Evolutionary conservation across 495 filamentous ascomycete species (phyloP).

Genomic region (Aspergillus egyptiacus): DNA sequence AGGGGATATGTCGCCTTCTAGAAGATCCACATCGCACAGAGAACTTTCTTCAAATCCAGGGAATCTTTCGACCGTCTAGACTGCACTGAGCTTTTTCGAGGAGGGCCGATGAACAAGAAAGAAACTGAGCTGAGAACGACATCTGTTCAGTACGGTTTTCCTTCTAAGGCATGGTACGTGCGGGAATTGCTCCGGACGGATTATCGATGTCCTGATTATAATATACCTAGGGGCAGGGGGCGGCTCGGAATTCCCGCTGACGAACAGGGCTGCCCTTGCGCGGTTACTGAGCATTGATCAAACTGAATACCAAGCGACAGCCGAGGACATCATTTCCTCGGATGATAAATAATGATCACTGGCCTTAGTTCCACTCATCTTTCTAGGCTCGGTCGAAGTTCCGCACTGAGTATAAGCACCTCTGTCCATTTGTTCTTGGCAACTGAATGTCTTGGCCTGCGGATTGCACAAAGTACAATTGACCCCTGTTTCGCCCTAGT

Average conservation of each 20-base stretch:
- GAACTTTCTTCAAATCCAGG: too few species aligned
- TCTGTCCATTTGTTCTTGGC: neutral
- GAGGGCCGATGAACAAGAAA: too few species aligned
- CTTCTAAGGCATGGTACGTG: too few species aligned
- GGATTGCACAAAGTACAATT: neutral
- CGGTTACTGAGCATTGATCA: conserved; percentile 1
- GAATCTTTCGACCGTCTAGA: too few species aligned
- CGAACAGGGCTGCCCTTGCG: conserved; percentile 6
- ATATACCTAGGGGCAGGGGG: conserved; percentile 5
- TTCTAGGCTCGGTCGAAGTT: neutral
- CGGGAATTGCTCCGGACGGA: neutral
- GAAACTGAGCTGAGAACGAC: too few species aligned
- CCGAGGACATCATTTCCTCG: neutral
- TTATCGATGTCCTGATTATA: conserved; percentile 1
- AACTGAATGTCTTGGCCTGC: too few species aligned
- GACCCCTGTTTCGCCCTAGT: neutral
- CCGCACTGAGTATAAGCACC: neutral
- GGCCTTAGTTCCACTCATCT: neutral
- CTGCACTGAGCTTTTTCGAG: too few species aligned
- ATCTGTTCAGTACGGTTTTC: neutral
- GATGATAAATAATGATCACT: neutral
- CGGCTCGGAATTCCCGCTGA: conserved; percentile 5
- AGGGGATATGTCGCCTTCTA: too few species aligned
- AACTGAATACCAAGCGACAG: conserved; percentile 9
- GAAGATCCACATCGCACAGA: too few species aligned